Percentiles rank a stretch among this genome's conserved stretches.
These are phyloP conservation scores for Aspergillus thermomutatus DNA, from an alignment of 2,329 filamentous ascomycete species.

Conservation along the genomic window DNA sequence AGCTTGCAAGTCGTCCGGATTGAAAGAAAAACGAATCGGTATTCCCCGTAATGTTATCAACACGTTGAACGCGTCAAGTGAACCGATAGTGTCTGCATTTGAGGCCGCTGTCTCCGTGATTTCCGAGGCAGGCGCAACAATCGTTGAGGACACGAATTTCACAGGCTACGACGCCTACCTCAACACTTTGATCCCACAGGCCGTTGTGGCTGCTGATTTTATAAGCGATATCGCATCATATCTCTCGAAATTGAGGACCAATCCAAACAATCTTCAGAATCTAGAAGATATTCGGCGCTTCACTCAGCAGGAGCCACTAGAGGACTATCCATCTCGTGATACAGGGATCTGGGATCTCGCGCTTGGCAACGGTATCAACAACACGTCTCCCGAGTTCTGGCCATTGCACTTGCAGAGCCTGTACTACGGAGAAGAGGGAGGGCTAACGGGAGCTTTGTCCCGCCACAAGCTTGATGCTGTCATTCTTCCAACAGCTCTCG, in stretches of 20 bases:
- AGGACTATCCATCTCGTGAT: constrained; percentile 62
- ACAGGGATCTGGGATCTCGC: constrained; percentile 55
- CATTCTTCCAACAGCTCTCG: constrained; percentile 54
- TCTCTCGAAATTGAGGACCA: constrained; percentile 53
- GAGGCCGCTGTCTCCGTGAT: constrained; percentile 53
- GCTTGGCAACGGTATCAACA: constrained; percentile 53
- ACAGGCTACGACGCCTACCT: constrained; percentile 49
- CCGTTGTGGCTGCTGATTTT: constrained; percentile 59
- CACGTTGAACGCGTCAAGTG: constrained; percentile 29
- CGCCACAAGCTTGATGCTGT: constrained; percentile 60
- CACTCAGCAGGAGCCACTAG: constrained; percentile 51
- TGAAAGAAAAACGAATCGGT: constrained; percentile 60
- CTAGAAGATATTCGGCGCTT: constrained; percentile 54
- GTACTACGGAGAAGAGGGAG: constrained; percentile 56
- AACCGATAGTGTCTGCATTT: constrained; percentile 53
- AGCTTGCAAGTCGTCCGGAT: constrained; percentile 52
- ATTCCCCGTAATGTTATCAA: constrained; percentile 59
- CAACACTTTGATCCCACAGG: constrained; percentile 32
- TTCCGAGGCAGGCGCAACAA: constrained; percentile 53
- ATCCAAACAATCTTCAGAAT: constrained; percentile 54
- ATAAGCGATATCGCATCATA: constrained; percentile 54
- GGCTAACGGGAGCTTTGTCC: constrained; percentile 58
- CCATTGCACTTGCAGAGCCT: constrained; percentile 52
- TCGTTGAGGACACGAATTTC: constrained; percentile 61
- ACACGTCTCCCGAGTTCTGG: constrained; percentile 58